Evolutionary conservation across 495 filamentous ascomycete species (phyloP), one percentile per base, ranked within the genome.

Genomic region (Annulohypoxylon bovei): DNA sequence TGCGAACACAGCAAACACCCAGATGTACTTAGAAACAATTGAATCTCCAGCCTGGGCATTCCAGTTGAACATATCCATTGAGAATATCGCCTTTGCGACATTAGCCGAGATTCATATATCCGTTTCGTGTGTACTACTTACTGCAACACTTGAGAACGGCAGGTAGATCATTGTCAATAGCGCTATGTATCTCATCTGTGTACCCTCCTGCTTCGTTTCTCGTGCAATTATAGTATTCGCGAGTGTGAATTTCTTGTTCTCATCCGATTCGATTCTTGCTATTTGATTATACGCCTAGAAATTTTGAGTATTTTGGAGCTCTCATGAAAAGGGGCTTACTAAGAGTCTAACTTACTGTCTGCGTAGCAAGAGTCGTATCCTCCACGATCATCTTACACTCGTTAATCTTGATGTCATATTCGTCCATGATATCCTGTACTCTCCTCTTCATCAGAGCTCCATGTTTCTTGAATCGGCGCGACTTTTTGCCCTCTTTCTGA

Each of bases 341-440:
- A 42, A 42, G 7, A 14, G 35, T 22, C 11, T 20, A 22, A 27
- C 50, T 47, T 49, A 72, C 68, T n/a, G 68, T 67, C 25, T 72
- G 68, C 68, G 62, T 63, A n/a, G 70, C 66, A 7, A 73, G 65
- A 20, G 66, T 56, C 4, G 59, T 73, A 39, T 70, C 70, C 53
- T 37, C 62, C 32, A 67, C 16, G 3, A 70, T 66, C 67, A 73
- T 70, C 30, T 66, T 47, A 20, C 71, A 73, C 47, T 73, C 67
- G 22, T 70, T 67, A 9, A 73, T 70, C 53, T 70, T 73, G 20
- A 44, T 67, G 9, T 73, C 62, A 14, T 73, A 73, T 32, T 73
- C 70, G 16, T 73, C 52, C 16, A 70, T 66, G 28, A 66, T 73
- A 27, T 73, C 70, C 5, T 57, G 55, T 6, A 70, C 23, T 30